Base-by-base conservation (phyloP, 1,139 yeast genomes). In the Magnusiomyces ingens region DNA sequence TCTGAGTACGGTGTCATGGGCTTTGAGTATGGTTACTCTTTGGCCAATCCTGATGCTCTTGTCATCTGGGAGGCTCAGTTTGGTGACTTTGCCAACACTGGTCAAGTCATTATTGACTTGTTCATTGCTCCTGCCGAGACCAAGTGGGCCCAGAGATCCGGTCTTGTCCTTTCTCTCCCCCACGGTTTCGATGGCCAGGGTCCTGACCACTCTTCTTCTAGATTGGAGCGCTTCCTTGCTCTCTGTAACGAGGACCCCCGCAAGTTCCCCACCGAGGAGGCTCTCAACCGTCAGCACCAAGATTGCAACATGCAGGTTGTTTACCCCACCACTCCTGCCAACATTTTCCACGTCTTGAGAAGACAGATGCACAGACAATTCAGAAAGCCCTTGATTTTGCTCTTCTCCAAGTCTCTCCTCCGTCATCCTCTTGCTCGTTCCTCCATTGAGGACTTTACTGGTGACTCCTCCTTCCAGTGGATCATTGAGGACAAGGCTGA, bases 111-210 rank as follows among this genome's bases (percentile, higher is more conserved):
- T 64, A 80, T 89, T 65, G 99, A 94, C 74, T 99, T 94, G 77
- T 94, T 93, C 71, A 81, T 94, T 68, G 89, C 98, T 49, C 90
- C 93, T 69, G 99, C 95, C 71, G 99, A 94, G 77, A 82, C 90
- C 63, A 94, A 94, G 76, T 94, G 99, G 99, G 87, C 88, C 71
- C 99, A 94, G 79, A 87, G 99, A 76, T 87, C 96, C 18, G 99
- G 99, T 70, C 72, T 94, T 61, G 96, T 93, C 50, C 76, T 94
- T 64, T 88, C 98, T 4, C 80, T 94, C 72, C 99, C 99, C 58
- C 99, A 94, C 71, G 99, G 99, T 76, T 94, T 91, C 71, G 99
- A 94, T 72, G 99, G 99, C 63, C 99, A 93, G 78, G 99, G 99
- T 67, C 99, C 99, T 62, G 99, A 94, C 76, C 99, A 94, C 75